Percentiles rank a stretch among this genome's conserved stretches.
phyloP scores from a whole-genome alignment of 306 rosid species.

The Trichosanthes truncata region DNA sequence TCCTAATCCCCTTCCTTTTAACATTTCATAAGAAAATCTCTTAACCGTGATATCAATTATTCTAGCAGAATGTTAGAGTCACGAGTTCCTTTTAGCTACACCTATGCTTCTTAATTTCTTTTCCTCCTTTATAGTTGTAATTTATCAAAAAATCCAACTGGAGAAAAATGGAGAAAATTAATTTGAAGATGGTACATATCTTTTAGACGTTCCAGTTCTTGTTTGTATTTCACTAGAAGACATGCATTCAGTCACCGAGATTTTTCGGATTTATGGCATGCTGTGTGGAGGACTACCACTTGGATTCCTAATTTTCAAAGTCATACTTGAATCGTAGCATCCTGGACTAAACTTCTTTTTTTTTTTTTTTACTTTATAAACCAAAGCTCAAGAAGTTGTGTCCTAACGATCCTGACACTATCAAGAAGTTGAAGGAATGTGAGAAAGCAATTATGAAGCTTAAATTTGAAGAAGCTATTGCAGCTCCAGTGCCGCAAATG shows the following conservation, averaged over 20 bases:
- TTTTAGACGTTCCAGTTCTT: not conserved
- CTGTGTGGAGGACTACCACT: not conserved
- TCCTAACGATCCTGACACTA: slow-evolving; percentile 86
- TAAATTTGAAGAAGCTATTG: slow-evolving; percentile 90
- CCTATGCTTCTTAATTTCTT: not conserved
- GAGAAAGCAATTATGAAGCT: slow-evolving; percentile 92
- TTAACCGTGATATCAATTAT: not conserved
- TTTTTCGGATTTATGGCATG: not conserved
- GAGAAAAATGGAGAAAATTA: not conserved
- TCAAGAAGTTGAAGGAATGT: slow-evolving; percentile 91
- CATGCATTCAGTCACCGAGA: not conserved
- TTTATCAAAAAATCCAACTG: not conserved
- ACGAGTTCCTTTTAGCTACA: not conserved
- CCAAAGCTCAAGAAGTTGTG: slow-evolving; percentile 71
- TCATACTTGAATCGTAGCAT: not conserved
- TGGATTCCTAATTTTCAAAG: not conserved
- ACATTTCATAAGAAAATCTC: not conserved
- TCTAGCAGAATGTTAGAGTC: not conserved
- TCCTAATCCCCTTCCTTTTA: not conserved
- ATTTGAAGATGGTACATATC: not conserved
- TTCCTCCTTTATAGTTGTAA: not conserved
- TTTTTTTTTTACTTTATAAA: slow-evolving; percentile 17
- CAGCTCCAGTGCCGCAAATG: slow-evolving; percentile 57
- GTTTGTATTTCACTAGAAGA: not conserved
- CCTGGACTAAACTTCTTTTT: not conserved